Evolutionary conservation across 805 yeast species (phyloP).

Genomic region (Metschnikowia henanensis): DNA sequence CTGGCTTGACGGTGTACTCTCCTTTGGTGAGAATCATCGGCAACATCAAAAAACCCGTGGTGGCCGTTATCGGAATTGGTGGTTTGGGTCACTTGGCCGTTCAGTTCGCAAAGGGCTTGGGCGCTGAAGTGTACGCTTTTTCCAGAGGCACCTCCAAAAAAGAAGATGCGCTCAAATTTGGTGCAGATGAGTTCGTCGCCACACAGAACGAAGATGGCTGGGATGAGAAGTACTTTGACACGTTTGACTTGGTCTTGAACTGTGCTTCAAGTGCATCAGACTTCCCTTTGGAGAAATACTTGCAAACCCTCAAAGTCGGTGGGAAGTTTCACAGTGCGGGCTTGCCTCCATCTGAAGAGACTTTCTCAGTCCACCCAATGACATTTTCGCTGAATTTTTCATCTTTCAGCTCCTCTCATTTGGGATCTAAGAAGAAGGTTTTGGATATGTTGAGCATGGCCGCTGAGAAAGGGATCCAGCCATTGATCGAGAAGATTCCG

Average conservation of each 20-base stretch:
- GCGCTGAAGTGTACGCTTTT: conserved; percentile 58
- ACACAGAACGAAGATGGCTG: conserved; percentile 50
- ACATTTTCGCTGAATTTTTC: conserved; percentile 51
- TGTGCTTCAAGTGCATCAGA: conserved; percentile 53
- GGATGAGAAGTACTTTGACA: conserved; percentile 29
- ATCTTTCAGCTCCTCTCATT: conserved; percentile 55
- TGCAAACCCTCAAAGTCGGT: conserved; percentile 52
- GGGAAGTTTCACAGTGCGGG: conserved; percentile 67
- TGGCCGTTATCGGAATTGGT: conserved; percentile 63
- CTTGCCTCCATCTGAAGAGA: conserved; percentile 51
- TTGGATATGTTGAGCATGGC: conserved; percentile 65
- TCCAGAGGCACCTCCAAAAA: conserved; percentile 51
- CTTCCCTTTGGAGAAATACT: conserved; percentile 48
- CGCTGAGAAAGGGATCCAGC: conserved; percentile 52
- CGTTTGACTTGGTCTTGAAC: conserved; percentile 52
- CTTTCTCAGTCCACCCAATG: conserved; percentile 48
- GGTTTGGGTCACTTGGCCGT: conserved; percentile 59
- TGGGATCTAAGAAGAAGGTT: conserved; percentile 66
- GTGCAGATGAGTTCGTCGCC: conserved; percentile 57
- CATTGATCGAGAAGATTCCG: conserved; percentile 64
- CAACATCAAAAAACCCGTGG: conserved; percentile 23
- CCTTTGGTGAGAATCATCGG: conserved; percentile 54
- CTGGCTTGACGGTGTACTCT: conserved; percentile 71
- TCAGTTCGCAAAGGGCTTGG: conserved; percentile 57
- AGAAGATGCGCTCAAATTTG: conserved; percentile 48